Evolutionary conservation across 257 asterid species (phyloP).

Genomic region (Lantana camara): DNA sequence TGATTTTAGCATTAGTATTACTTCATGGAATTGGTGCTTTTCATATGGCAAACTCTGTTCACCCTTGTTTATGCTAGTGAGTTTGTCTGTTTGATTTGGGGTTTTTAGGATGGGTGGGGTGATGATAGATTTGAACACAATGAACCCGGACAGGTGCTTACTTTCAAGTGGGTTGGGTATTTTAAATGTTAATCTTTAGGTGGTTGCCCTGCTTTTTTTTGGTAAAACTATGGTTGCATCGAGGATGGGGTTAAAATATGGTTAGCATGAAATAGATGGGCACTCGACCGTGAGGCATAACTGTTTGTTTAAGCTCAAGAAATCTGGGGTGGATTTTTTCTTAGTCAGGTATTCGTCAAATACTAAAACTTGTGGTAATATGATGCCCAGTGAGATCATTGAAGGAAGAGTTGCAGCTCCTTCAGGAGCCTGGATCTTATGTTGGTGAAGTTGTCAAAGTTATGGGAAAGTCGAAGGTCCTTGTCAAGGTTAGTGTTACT

Average conservation of each 20-base stretch:
- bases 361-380: background rate
- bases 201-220: background rate
- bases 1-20: background rate
- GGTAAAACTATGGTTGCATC: background rate
- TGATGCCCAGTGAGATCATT: slow-evolving; percentile 67
- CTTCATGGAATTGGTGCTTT: background rate
- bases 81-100: background rate
- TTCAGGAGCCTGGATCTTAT: slow-evolving; percentile 98
- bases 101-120: background rate
- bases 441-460: slow-evolving; percentile 98
- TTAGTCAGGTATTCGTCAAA: slow-evolving; percentile 4
- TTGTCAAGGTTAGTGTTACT: slow-evolving; percentile 70
- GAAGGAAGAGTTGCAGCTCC: slow-evolving; percentile 92
- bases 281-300: background rate
- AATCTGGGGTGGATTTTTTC: background rate
- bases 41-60: background rate
- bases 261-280: no score
- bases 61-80: background rate
- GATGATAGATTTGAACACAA: background rate
- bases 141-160: background rate
- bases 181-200: background rate
- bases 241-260: no score
- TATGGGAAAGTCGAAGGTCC: slow-evolving; percentile 95
- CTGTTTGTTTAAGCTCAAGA: background rate
- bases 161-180: background rate